A percentile compares a stretch with the other conserved stretches of the same genome.
phyloP scores from a whole-genome alignment of 2,329 filamentous ascomycete species.

The Penicillium occitanis region DNA sequence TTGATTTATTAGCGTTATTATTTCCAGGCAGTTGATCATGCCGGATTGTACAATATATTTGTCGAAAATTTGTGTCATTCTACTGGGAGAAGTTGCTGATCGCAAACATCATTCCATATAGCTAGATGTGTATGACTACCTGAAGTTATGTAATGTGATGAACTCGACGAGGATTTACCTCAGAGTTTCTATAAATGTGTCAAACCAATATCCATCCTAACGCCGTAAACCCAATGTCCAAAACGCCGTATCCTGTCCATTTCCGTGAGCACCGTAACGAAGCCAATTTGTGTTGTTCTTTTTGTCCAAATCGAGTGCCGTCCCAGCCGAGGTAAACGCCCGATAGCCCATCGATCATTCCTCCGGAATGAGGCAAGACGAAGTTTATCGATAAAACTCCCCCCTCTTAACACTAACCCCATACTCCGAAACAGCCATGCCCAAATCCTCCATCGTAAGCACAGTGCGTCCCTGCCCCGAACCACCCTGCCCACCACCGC shows the following conservation, averaged over 20 bases:
- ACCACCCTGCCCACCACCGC: conserved; percentile 84
- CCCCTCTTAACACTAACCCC: conserved; percentile 96
- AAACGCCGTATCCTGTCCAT: background rate
- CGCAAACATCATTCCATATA: background rate
- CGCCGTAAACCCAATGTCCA: background rate
- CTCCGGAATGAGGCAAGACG: background rate
- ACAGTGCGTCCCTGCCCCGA: conserved; percentile 84
- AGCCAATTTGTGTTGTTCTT: background rate
- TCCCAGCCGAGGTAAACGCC: background rate
- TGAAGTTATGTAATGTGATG: background rate
- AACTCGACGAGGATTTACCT: background rate
- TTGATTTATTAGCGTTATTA: conserved; percentile 12
- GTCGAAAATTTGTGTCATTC: background rate
- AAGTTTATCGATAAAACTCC: conserved; percentile 81
- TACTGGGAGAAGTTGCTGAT: background rate
- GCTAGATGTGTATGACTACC: background rate
- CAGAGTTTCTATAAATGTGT: background rate
- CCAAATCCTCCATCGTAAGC: conserved; percentile 96
- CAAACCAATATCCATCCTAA: background rate
- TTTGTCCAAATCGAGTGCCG: background rate
- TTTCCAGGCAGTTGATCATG: background rate
- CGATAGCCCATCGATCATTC: background rate
- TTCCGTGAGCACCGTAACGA: background rate
- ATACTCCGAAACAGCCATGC: conserved; percentile 97
- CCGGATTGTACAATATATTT: conserved; percentile 14